Conservation (phyloP, 2,329 filamentous ascomycete genomes). For the Hysterium pulicare region DNA sequence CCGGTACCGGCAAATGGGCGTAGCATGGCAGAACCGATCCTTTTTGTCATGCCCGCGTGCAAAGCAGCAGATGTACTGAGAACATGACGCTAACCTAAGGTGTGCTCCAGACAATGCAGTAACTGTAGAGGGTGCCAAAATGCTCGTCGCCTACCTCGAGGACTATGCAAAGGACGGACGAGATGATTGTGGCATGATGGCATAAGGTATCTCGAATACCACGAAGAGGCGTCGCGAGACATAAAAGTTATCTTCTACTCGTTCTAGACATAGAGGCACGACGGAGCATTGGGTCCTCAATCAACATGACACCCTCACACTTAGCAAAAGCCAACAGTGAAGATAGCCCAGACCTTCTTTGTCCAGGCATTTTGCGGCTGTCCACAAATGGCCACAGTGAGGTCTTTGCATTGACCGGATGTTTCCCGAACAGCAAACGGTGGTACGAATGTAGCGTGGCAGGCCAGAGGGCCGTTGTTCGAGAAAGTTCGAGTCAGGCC, state of each 20-base stretch:
- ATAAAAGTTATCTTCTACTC: constrained; percentile 6
- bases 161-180: constrained; percentile 49
- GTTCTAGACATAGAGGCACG: constrained; percentile 1
- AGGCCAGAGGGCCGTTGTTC: not conserved
- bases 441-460: too few species aligned
- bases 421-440: constrained; percentile 1
- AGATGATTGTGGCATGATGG: constrained; percentile 12
- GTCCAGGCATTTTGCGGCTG: too few species aligned
- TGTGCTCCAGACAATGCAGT: constrained; percentile 67
- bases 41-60: not conserved
- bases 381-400: too few species aligned
- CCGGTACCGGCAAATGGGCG: not conserved
- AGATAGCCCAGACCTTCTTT: constrained; percentile 13
- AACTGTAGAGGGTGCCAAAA: constrained; percentile 62
- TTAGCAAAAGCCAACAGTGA: constrained; percentile 12
- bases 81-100: constrained; percentile 16
- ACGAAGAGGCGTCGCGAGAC: constrained; percentile 11
- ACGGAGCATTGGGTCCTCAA: constrained; percentile 16
- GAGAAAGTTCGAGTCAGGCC: not conserved
- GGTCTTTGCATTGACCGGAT: not conserved
- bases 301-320: constrained; percentile 23
- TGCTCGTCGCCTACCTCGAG: constrained; percentile 63
- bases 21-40: not conserved
- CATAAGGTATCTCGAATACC: constrained; percentile 10
- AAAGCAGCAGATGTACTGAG: not conserved